Conservation (phyloP, 768 basidiomycete genomes). For the Leccinum subgranulosum region DNA sequence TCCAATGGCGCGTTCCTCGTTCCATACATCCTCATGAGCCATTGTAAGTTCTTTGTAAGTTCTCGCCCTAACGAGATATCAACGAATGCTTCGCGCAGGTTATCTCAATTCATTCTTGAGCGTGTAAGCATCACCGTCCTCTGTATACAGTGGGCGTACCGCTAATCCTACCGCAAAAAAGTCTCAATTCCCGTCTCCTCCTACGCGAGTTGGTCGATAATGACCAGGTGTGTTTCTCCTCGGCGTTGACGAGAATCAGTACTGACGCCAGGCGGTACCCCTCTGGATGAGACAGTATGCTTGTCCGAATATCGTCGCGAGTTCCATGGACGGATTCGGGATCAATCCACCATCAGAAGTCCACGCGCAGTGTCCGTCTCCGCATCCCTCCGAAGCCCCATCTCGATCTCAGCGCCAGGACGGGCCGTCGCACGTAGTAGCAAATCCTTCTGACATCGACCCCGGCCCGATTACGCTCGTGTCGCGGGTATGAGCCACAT, state of each 20-base stretch:
- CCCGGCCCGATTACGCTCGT: slow-evolving; percentile 12
- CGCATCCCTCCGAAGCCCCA: background rate
- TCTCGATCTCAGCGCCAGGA: background rate
- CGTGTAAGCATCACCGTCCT: slow-evolving; percentile 23
- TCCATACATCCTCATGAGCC: slow-evolving; percentile 38
- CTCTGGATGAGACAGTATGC: slow-evolving; percentile 12
- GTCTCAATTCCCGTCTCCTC: slow-evolving; percentile 29
- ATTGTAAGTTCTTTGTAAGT: slow-evolving; percentile 22
- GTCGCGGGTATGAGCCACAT: slow-evolving; percentile 10
- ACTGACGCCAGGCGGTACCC: background rate
- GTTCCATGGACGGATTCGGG: slow-evolving; percentile 20
- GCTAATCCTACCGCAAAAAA: slow-evolving; percentile 8
- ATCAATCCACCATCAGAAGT: slow-evolving; percentile 7
- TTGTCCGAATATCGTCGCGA: slow-evolving; percentile 25
- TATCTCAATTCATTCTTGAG: slow-evolving; percentile 39
- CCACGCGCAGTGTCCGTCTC: slow-evolving; percentile 10
- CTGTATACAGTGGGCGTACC: background rate
- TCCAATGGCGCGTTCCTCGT: slow-evolving; percentile 35
- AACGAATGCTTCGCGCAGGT: slow-evolving; percentile 14
- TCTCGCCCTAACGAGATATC: background rate
- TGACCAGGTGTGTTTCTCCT: slow-evolving; percentile 19
- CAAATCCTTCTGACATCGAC: slow-evolving; percentile 1
- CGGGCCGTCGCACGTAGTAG: background rate
- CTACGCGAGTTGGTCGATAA: slow-evolving; percentile 27
- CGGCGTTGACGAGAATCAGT: background rate